Evolutionary conservation across 1,139 yeast genomes (phyloP).

Genomic region (Zygosaccharomyces sapae): DNA sequence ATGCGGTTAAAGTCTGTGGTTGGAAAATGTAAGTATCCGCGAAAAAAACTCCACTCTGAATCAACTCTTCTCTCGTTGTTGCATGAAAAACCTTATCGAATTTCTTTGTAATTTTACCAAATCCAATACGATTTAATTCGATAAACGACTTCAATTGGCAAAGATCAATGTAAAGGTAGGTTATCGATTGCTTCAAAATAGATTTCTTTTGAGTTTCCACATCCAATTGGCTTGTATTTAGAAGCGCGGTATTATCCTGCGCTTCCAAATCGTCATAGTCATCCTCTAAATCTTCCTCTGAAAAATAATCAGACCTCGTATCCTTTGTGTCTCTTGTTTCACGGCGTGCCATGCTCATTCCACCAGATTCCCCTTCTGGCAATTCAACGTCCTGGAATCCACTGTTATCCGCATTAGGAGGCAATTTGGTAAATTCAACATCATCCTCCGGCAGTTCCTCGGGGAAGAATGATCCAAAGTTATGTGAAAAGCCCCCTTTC

Average conservation of each 20-base stretch:
- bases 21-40: constrained; percentile 46
- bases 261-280: constrained; percentile 34
- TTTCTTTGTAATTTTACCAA: constrained; percentile 63
- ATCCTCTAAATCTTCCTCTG: constrained; percentile 32
- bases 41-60: constrained; percentile 44
- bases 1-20: constrained; percentile 40
- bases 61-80: constrained; percentile 44
- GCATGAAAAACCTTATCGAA: constrained; percentile 60
- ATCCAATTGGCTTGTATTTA: constrained; percentile 38
- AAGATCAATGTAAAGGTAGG: constrained; percentile 54
- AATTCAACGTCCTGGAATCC: constrained; percentile 5
- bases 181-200: constrained; percentile 52
- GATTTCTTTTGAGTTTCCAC: constrained; percentile 43
- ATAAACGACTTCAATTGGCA: constrained; percentile 63
- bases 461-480: constrained; percentile 7
- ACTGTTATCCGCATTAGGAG: constrained; percentile 6
- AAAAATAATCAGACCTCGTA: constrained; percentile 20
- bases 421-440: constrained; percentile 1
- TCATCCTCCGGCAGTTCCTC: constrained; percentile 5
- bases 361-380: constrained; percentile 8
- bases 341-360: constrained; percentile 2
- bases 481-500: constrained; percentile 23
- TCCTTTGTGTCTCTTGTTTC: constrained; percentile 12
- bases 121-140: constrained; percentile 65
- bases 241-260: constrained; percentile 38